These are phyloP conservation scores for Aspergillus sparsus DNA, from an alignment of 495 filamentous ascomycete genomes.

Conservation along the genomic window DNA sequence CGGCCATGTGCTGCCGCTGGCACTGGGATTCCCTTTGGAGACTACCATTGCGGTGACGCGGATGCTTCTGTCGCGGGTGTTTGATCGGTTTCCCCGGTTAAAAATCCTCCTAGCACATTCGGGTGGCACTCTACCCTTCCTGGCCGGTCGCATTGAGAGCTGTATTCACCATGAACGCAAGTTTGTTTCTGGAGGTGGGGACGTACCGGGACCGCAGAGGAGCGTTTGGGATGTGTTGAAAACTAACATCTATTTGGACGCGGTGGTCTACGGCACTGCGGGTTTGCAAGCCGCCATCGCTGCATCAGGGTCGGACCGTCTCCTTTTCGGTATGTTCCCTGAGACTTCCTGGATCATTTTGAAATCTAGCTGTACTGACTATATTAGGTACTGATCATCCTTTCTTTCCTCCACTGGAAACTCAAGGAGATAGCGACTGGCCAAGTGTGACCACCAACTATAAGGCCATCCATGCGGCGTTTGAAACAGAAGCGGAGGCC, in stretches of 20 bases:
- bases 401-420: conserved; percentile 82
- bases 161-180: conserved; percentile 82
- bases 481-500: conserved; percentile 53
- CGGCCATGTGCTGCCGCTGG: conserved; percentile 85
- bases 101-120: conserved; percentile 81
- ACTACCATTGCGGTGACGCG: conserved; percentile 88
- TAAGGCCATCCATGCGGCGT: conserved; percentile 62
- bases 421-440: conserved; percentile 65
- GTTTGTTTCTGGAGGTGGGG: conserved; percentile 54
- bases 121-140: conserved; percentile 84
- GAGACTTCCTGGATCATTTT: conserved; percentile 5
- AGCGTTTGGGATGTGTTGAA: conserved; percentile 77
- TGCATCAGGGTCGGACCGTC: conserved; percentile 55
- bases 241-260: conserved; percentile 89
- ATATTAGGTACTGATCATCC: conserved; percentile 81
- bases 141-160: conserved; percentile 86
- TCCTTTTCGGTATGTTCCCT: conserved; percentile 67
- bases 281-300: conserved; percentile 71
- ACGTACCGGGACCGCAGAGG: conserved; percentile 51
- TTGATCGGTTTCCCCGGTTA: conserved; percentile 72
- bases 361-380: conserved; percentile 19
- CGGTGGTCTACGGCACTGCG: conserved; percentile 76
- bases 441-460: conserved; percentile 80
- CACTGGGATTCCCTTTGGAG: conserved; percentile 88
- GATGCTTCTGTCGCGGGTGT: conserved; percentile 83